Conservation (phyloP, 140 eudicot genomes). For the Senecio squalidus region DNA sequence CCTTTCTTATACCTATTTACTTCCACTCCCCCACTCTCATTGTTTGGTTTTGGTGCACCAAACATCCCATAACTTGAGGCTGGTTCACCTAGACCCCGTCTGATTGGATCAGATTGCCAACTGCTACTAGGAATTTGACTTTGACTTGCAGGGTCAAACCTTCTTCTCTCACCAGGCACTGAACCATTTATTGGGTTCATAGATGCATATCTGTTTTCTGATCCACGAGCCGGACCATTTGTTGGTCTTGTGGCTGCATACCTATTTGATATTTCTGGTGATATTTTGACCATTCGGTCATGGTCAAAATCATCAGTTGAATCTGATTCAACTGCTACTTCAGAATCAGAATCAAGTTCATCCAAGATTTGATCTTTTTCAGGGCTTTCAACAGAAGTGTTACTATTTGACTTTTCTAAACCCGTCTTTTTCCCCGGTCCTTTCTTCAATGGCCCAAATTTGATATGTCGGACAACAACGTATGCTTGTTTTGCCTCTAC, state of each 20-base stretch:
- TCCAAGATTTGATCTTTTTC: constrained; percentile 16
- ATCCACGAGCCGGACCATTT: constrained; percentile 10
- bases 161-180: constrained; percentile 14
- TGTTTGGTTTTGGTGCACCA: constrained; percentile 20
- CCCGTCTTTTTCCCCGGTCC: constrained; percentile 44
- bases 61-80: constrained; percentile 31
- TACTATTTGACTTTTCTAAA: constrained; percentile 5
- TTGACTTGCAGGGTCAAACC: constrained; percentile 26
- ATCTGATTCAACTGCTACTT: constrained; percentile 17
- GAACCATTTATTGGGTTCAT: too few relatives aligned
- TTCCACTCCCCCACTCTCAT: constrained; percentile 15
- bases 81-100: constrained; percentile 17
- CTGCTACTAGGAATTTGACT: constrained; percentile 18
- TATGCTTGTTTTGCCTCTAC: constrained; percentile 56
- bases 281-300: neutral
- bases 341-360: constrained; percentile 25
- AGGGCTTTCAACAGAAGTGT: constrained; percentile 16
- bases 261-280: constrained; percentile 23
- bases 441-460: constrained; percentile 65
- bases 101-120: constrained; percentile 15
- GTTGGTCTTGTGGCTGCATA: constrained; percentile 15
- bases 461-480: constrained; percentile 58
- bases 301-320: constrained; percentile 26
- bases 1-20: constrained; percentile 51
- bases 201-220: constrained; percentile 9